These are phyloP conservation scores for Geopyxis carbonaria DNA, from an alignment of 495 filamentous ascomycete species.

Conservation along the genomic window DNA sequence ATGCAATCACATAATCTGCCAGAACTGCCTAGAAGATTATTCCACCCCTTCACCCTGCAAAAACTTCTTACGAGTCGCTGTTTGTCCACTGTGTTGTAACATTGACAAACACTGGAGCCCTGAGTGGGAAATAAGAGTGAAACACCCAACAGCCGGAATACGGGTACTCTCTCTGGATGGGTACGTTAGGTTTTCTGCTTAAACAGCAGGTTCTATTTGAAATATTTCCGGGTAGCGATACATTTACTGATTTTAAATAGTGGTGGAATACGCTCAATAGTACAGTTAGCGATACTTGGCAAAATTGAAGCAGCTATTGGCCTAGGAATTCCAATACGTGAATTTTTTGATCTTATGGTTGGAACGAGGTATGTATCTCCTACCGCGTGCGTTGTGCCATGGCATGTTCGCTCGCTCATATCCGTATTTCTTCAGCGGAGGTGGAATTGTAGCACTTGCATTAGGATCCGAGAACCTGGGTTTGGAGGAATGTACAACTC, in stretches of 20 bases:
- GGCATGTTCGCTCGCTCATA: too few relatives aligned
- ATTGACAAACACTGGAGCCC: not conserved
- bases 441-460: slow-evolving; percentile 35
- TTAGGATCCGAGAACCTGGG: slow-evolving; percentile 31
- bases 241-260: slow-evolving; percentile 1
- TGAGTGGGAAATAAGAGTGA: slow-evolving; percentile 19
- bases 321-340: slow-evolving; percentile 23
- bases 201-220: too few relatives aligned
- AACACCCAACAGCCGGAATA: slow-evolving; percentile 26
- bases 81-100: slow-evolving; percentile 4
- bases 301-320: slow-evolving; percentile 24
- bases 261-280: slow-evolving; percentile 31
- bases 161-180: slow-evolving; percentile 30
- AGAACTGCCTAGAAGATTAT: slow-evolving; percentile 23
- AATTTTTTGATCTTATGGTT: slow-evolving; percentile 33
- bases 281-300: slow-evolving; percentile 29
- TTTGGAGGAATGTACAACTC: slow-evolving; percentile 11
- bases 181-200: slow-evolving; percentile 16
- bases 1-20: slow-evolving; percentile 30
- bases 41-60: not conserved
- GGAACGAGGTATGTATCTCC: slow-evolving; percentile 32
- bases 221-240: too few relatives aligned
- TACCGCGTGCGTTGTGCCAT: too few relatives aligned
- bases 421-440: too few relatives aligned
- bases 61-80: slow-evolving; percentile 9